A percentile compares a stretch with the other conserved stretches of the same genome.
These are phyloP conservation scores for Massariosphaeria phaeospora DNA, from an alignment of 495 filamentous ascomycete genomes.

Conservation along the genomic window DNA sequence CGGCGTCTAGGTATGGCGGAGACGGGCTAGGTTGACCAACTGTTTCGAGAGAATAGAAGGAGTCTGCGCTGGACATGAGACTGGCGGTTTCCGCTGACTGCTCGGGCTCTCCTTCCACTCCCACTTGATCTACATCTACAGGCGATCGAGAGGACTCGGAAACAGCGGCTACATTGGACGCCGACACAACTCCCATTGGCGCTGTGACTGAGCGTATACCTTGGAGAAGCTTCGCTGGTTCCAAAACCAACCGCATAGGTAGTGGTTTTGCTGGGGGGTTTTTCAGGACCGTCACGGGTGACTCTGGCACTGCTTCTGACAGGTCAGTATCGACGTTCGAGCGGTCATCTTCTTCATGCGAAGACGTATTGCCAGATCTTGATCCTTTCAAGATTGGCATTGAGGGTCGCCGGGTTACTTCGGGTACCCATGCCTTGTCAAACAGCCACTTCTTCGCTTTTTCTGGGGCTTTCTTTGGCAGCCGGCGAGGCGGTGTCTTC, in stretches of 20 bases:
- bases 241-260: constrained; percentile 4
- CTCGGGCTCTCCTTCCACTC: background rate
- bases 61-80: constrained; percentile 55
- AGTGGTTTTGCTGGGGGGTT: constrained; percentile 25
- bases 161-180: background rate
- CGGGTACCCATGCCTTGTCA: constrained; percentile 45
- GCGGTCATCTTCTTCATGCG: constrained; percentile 31
- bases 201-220: constrained; percentile 44
- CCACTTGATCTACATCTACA: too few relatives aligned
- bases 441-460: constrained; percentile 49
- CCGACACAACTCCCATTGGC: constrained; percentile 29
- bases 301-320: constrained; percentile 21
- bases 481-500: constrained; percentile 59
- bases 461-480: constrained; percentile 56
- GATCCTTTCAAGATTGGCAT: constrained; percentile 18
- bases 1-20: constrained; percentile 45
- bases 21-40: constrained; percentile 45
- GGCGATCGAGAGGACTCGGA: too few relatives aligned
- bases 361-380: constrained; percentile 11
- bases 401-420: constrained; percentile 22
- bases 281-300: constrained; percentile 1
- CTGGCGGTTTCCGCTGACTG: constrained; percentile 37
- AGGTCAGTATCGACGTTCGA: constrained; percentile 23
- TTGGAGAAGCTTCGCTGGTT: constrained; percentile 23
- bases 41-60: constrained; percentile 59